A percentile compares a stretch with the other conserved stretches of the same genome.
These are phyloP conservation scores for Conringia planisiliqua DNA, from an alignment of 345 rosid genomes.

Conservation along the genomic window DNA sequence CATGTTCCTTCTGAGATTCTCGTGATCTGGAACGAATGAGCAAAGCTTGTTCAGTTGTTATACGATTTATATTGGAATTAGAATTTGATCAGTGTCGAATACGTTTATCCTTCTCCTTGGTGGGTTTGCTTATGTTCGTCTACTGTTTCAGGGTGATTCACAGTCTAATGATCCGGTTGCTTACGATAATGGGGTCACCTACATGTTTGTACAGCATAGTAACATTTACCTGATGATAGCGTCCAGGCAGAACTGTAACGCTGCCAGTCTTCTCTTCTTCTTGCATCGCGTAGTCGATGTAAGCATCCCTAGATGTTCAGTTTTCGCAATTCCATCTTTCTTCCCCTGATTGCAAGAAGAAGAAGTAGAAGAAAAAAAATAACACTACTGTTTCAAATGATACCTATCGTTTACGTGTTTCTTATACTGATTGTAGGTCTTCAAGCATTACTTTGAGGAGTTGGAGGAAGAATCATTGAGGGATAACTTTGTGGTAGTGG, in stretches of 20 bases:
- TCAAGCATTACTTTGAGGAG: constrained; percentile 97
- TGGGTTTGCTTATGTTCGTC: not conserved
- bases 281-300: constrained; percentile 94
- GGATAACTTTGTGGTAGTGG: constrained; percentile 99
- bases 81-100: not conserved
- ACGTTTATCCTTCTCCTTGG: not conserved
- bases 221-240: constrained; percentile 91
- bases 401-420: not conserved
- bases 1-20: not conserved
- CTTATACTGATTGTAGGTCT: constrained; percentile 41
- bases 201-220: constrained; percentile 93
- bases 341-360: not conserved
- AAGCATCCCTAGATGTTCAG: constrained; percentile 27
- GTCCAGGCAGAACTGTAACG: constrained; percentile 92
- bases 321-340: not conserved
- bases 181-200: constrained; percentile 86
- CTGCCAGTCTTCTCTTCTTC: constrained; percentile 86
- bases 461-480: constrained; percentile 94
- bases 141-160: constrained; percentile 73
- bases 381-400: not conserved
- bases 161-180: constrained; percentile 98
- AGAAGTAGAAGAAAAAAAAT: not conserved
- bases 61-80: not conserved
- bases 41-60: not conserved
- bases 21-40: constrained; percentile 4